Evolutionary conservation across 768 basidiomycete species (phyloP).

Genomic region (Phylloporus rhodoxanthus): DNA sequence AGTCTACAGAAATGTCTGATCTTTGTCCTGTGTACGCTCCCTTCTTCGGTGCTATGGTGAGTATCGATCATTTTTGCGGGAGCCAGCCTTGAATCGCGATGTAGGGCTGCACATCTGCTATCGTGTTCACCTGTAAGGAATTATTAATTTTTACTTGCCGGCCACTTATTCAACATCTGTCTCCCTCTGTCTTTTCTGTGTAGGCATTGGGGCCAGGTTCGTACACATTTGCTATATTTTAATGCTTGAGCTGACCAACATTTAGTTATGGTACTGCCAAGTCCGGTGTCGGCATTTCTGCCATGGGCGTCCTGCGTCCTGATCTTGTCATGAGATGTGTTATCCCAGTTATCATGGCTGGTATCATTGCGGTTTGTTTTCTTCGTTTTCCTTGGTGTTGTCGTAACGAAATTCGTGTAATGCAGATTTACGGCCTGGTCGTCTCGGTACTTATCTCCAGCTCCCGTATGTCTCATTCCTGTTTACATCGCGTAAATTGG

Average conservation of each 20-base stretch:
- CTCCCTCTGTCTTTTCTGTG: neutral
- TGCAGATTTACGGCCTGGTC: constrained; percentile 93
- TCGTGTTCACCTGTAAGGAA: constrained; percentile 91
- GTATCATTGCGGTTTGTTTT: constrained; percentile 93
- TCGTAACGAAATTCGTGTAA: neutral
- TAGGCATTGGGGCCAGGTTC: constrained; percentile 84
- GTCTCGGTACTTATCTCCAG: constrained; percentile 95
- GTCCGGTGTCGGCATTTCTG: constrained; percentile 95
- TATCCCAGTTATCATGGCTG: constrained; percentile 98
- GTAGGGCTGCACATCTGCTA: constrained; percentile 93
- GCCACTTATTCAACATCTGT: neutral
- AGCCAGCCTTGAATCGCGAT: constrained; percentile 9
- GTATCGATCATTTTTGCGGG: constrained; percentile 21
- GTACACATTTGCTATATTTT: constrained; percentile 16
- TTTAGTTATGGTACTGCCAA: constrained; percentile 98
- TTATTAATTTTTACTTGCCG: neutral
- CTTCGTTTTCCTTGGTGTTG: neutral
- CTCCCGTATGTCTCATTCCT: constrained; percentile 57
- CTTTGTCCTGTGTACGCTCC: constrained; percentile 93
- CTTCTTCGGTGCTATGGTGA: constrained; percentile 95
- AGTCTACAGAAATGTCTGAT: constrained; percentile 52
- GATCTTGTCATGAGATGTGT: constrained; percentile 98
- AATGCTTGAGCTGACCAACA: neutral
- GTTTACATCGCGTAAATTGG: neutral
- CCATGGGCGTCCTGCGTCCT: constrained; percentile 95